Evolutionary conservation across 768 basidiomycete species (phyloP).

Genomic region (Amyloporia xantha): DNA sequence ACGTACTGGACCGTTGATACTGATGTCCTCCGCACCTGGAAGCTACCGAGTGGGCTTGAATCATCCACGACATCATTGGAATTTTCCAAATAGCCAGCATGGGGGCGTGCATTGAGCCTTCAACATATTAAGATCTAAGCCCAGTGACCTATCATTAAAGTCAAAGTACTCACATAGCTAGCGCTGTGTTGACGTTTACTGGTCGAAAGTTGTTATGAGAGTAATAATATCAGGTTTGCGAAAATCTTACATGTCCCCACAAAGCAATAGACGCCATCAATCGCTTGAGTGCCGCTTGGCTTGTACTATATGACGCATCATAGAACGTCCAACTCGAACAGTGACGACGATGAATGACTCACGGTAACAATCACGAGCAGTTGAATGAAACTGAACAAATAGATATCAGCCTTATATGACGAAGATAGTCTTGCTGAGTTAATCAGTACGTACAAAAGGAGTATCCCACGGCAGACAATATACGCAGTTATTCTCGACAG

Average conservation of each 20-base stretch:
- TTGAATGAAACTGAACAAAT: background rate
- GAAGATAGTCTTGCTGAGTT: background rate
- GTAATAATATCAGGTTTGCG: no score
- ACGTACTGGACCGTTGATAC: no score
- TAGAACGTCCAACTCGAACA: background rate
- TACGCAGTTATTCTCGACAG: background rate
- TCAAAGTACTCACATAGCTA: no score
- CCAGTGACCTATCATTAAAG: no score
- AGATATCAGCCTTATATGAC: background rate
- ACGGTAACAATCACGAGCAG: slow-evolving; percentile 1
- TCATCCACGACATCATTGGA: no score
- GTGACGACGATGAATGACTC: background rate
- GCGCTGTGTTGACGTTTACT: no score
- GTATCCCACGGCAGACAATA: background rate
- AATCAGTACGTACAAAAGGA: background rate
- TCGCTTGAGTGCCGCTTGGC: background rate
- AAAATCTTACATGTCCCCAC: background rate
- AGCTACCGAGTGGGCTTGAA: no score
- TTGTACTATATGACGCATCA: background rate
- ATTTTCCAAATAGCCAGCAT: no score
- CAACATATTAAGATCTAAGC: no score
- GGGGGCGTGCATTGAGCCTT: no score
- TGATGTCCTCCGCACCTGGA: no score
- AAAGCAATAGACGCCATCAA: slow-evolving; percentile 1
- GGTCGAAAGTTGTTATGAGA: no score